phyloP scores from a whole-genome alignment of 2,329 filamentous ascomycete species.

The Xylariaceae sp. region DNA sequence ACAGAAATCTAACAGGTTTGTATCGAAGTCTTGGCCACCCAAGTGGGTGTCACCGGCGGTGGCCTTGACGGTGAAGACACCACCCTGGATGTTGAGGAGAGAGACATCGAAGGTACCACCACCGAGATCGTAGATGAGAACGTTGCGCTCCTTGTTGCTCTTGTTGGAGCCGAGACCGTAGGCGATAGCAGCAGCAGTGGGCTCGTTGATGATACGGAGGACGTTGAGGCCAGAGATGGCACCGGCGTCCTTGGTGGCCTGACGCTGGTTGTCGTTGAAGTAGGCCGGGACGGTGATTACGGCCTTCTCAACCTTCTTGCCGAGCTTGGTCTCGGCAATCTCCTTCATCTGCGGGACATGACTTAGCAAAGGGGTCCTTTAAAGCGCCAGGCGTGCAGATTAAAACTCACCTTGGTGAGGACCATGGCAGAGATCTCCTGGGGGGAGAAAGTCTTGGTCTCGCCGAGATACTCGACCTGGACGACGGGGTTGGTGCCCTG shows the following conservation, averaged over 20 bases:
- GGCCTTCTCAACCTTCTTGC: constrained; percentile 98
- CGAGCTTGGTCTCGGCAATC: constrained; percentile 96
- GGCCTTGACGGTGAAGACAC: constrained; percentile 98
- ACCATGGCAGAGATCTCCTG: constrained; percentile 99
- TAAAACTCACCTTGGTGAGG: constrained; percentile 75
- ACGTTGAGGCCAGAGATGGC: constrained; percentile 96
- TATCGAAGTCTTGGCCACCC: constrained; percentile 96
- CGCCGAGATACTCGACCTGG: constrained; percentile 91
- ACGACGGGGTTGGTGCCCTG: constrained; percentile 85
- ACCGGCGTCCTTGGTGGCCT: constrained; percentile 99
- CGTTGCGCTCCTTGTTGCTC: constrained; percentile 96
- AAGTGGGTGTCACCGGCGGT: constrained; percentile 97
- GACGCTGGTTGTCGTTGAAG: constrained; percentile 99
- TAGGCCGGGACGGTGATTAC: constrained; percentile 99
- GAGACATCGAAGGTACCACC: constrained; percentile 99
- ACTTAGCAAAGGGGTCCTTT: constrained; percentile 16
- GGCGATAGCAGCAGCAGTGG: constrained; percentile 94
- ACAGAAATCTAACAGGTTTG: constrained; percentile 92
- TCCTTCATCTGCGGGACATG: constrained; percentile 80
- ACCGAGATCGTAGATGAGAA: constrained; percentile 99
- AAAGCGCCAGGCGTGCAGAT: neutral
- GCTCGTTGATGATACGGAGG: constrained; percentile 99
- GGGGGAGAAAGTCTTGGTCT: constrained; percentile 93
- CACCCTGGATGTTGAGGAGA: constrained; percentile 96
- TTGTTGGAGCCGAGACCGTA: constrained; percentile 96